Evolutionary conservation across 495 filamentous ascomycete species (phyloP), one percentile per base, ranked within the genome.

Genomic region (Stereocaulon alpinum): DNA sequence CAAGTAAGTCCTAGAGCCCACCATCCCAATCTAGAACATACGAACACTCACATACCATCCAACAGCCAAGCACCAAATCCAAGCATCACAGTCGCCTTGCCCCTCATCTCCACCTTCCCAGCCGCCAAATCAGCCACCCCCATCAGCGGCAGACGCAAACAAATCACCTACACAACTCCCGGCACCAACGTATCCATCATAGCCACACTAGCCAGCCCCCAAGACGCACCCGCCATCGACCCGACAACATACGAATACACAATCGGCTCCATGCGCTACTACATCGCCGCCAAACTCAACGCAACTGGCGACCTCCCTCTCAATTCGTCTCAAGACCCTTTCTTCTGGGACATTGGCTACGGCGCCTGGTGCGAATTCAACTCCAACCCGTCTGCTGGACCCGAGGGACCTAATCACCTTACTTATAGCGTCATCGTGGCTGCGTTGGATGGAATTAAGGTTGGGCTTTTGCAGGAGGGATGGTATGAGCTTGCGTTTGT

Each of bases 301-400:
- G 10, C 30, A 0, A 52, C 49, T 27, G 49, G 27, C n/a, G n/a
- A 18, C 49, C 9, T 15, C n/a, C 30, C 30, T 3, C n/a, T 52
- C 30, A 20, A 37, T 15, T 4, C 6, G 18, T 18, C 27, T 9
- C 49, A 52, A 37, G 30, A 52, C 6, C 49, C 49, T 2, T 34
- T 52, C 14, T 52, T 34, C 49, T 52, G 49, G 49, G 49, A 37
- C 49, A 52, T 52, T 4, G 49, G 49, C 49, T 52, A 52, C 20
- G 49, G 49, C 49, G 30, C 29, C 29, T 52, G 49, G 49, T 17
- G 32, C 1, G 30, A 52, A 37, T 37, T 52, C 49, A 52, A 34
- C 9, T 34, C 49, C 2, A 52, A 52, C 1, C 49, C 29, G 7
- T 3, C 12, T 27, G 9, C 34, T 2, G 49, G 49, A 0, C 9